Evolutionary conservation across 306 rosid species (phyloP).

Genomic region (Betula pendula): DNA sequence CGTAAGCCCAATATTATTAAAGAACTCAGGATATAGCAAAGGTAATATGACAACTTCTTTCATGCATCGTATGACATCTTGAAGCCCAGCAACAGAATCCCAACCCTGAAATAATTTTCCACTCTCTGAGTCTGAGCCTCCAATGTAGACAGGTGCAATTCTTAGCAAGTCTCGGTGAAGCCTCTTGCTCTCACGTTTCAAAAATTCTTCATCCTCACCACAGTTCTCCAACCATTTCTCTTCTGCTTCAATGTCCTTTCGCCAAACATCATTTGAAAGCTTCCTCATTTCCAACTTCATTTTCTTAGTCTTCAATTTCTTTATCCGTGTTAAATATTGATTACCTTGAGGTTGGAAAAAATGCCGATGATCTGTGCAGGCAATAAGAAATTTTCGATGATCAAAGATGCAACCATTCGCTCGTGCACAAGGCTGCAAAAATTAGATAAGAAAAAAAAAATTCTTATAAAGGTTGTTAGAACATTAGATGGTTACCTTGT

Average conservation of each 20-base stretch:
- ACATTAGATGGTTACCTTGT: not conserved
- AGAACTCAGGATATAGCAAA: constrained; percentile 86
- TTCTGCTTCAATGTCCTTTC: constrained; percentile 88
- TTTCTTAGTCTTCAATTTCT: constrained; percentile 82
- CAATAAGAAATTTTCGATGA: constrained; percentile 97
- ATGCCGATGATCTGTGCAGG: constrained; percentile 93
- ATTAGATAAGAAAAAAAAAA: constrained; percentile 18
- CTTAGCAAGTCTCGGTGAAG: constrained; percentile 95
- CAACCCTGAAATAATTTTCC: constrained; percentile 81
- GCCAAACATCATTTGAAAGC: constrained; percentile 70
- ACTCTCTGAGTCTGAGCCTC: constrained; percentile 68
- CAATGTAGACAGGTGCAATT: constrained; percentile 93
- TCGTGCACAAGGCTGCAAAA: constrained; percentile 94
- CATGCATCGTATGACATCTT: constrained; percentile 92
- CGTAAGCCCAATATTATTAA: constrained; percentile 77
- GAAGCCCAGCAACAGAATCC: constrained; percentile 99
- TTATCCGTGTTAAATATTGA: constrained; percentile 62
- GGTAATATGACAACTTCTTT: constrained; percentile 97
- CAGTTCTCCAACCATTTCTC: constrained; percentile 98
- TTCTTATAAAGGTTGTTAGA: constrained; percentile 20
- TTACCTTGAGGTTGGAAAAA: constrained; percentile 81
- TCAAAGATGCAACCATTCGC: constrained; percentile 93
- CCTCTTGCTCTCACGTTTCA: constrained; percentile 97
- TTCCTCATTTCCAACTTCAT: constrained; percentile 84
- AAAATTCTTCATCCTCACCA: constrained; percentile 98